Conservation (phyloP, 148 eudicot genomes). For the Linanthus parryae region DNA sequence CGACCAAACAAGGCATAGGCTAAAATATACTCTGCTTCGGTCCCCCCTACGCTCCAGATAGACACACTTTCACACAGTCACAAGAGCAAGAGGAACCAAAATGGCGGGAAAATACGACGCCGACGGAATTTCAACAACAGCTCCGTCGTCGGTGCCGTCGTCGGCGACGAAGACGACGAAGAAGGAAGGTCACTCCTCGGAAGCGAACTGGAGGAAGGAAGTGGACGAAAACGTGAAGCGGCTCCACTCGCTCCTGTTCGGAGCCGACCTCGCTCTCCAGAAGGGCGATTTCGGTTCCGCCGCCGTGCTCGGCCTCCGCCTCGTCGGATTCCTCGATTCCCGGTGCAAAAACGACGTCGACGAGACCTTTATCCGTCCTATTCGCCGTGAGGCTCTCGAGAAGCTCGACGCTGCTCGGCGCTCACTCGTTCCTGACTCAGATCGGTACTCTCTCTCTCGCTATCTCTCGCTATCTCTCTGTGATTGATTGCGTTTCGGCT, state of each 20-base stretch:
- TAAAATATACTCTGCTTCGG: no score
- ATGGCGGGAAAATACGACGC: constrained; percentile 36
- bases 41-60: no score
- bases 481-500: no score
- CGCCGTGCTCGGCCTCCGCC: constrained; percentile 56
- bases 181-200: constrained; percentile 14
- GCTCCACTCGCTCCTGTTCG: constrained; percentile 79
- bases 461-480: constrained; percentile 11
- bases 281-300: constrained; percentile 60
- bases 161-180: constrained; percentile 14
- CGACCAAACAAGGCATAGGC: no score
- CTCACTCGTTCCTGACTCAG: constrained; percentile 47
- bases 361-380: constrained; percentile 58
- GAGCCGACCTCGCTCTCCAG: constrained; percentile 55
- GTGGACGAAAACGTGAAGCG: constrained; percentile 63
- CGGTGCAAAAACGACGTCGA: constrained; percentile 44
- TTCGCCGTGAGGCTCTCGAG: constrained; percentile 58
- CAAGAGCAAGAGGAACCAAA: background rate
- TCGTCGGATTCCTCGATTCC: constrained; percentile 90
- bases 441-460: constrained; percentile 38
- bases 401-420: constrained; percentile 56
- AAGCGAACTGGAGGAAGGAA: constrained; percentile 58
- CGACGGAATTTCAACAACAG: background rate
- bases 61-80: background rate
- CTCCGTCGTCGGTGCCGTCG: background rate